phyloP scores from a whole-genome alignment of 2,329 filamentous ascomycete genomes.

The Kalmusia sp. region DNA sequence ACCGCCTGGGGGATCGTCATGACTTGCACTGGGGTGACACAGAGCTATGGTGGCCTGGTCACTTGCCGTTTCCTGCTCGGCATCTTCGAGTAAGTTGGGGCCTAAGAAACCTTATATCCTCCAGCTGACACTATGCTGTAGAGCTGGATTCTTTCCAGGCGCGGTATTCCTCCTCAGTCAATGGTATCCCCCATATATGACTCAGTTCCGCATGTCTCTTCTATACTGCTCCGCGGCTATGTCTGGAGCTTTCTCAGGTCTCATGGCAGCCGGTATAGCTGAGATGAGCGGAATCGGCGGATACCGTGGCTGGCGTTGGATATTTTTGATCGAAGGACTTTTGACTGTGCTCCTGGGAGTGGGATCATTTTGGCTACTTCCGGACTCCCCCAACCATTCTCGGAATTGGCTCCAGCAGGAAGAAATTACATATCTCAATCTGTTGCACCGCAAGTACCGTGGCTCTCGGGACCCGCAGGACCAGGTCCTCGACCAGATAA shows the following conservation, averaged over 20 bases:
- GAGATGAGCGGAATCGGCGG: slow-evolving; percentile 64
- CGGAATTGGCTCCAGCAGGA: too few species aligned
- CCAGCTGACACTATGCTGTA: too few species aligned
- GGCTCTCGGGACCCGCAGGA: too few species aligned
- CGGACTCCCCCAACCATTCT: too few species aligned
- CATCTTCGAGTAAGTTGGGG: slow-evolving; percentile 21
- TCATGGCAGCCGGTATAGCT: slow-evolving; percentile 61
- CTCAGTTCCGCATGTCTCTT: slow-evolving; percentile 61
- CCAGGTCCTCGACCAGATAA: too few species aligned
- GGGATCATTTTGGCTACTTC: too few species aligned
- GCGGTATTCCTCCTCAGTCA: slow-evolving; percentile 61
- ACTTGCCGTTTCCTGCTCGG: slow-evolving; percentile 50
- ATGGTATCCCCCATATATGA: slow-evolving; percentile 64
- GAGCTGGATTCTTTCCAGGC: slow-evolving; percentile 30
- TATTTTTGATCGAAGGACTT: slow-evolving; percentile 22
- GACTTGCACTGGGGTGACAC: slow-evolving; percentile 52
- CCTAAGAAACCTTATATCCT: not conserved
- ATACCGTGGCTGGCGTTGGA: slow-evolving; percentile 34
- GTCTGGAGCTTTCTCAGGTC: slow-evolving; percentile 63
- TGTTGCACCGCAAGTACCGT: too few species aligned
- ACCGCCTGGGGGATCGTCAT: slow-evolving; percentile 50
- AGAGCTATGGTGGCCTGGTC: slow-evolving; percentile 54
- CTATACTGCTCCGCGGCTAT: slow-evolving; percentile 63
- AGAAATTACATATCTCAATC: too few species aligned
- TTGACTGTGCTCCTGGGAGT: too few species aligned